Percentiles rank a stretch among this genome's conserved stretches.
phyloP scores from a whole-genome alignment of 441 rosid species.

The Melastoma candidum region DNA sequence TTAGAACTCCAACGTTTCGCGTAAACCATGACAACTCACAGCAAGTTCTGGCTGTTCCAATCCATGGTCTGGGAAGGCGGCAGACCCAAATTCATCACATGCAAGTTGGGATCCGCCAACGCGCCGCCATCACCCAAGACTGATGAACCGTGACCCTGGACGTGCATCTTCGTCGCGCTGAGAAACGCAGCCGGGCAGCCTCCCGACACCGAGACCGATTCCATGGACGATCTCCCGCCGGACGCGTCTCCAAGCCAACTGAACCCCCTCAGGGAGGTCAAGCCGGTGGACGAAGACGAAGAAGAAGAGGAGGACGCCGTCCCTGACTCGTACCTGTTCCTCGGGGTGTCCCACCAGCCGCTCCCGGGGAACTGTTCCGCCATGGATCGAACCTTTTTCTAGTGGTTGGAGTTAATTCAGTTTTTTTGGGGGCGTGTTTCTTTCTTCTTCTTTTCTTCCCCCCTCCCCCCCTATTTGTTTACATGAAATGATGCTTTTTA shows the following conservation, averaged over 20 bases:
- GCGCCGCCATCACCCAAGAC: conserved; percentile 21
- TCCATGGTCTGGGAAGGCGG: conserved; percentile 61
- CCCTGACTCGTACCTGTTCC: conserved; percentile 26
- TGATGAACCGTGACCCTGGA: not conserved
- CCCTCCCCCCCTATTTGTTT: too few species aligned
- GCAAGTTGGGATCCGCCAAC: conserved; percentile 29
- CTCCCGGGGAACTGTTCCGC: conserved; percentile 56
- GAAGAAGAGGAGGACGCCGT: conserved; percentile 45
- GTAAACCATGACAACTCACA: not conserved
- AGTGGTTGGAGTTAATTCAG: conserved; percentile 3
- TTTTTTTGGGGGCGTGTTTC: not conserved
- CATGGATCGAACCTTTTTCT: conserved; percentile 24
- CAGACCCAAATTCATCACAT: conserved; percentile 87
- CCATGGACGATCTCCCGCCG: conserved; percentile 48
- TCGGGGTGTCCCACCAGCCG: conserved; percentile 81
- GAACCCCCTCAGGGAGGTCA: conserved; percentile 34
- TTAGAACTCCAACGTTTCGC: too few species aligned
- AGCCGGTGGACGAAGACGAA: conserved; percentile 34
- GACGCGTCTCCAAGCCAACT: conserved; percentile 49
- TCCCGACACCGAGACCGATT: conserved; percentile 22
- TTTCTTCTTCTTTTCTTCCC: too few species aligned
- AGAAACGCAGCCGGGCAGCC: conserved; percentile 45
- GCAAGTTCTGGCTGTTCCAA: conserved; percentile 25
- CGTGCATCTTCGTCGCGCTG: conserved; percentile 34
- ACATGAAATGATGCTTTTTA: too few species aligned